A percentile compares a stretch with the other conserved stretches of the same genome.
phyloP scores from a whole-genome alignment of 768 basidiomycete genomes.

The Ramaria sp. region DNA sequence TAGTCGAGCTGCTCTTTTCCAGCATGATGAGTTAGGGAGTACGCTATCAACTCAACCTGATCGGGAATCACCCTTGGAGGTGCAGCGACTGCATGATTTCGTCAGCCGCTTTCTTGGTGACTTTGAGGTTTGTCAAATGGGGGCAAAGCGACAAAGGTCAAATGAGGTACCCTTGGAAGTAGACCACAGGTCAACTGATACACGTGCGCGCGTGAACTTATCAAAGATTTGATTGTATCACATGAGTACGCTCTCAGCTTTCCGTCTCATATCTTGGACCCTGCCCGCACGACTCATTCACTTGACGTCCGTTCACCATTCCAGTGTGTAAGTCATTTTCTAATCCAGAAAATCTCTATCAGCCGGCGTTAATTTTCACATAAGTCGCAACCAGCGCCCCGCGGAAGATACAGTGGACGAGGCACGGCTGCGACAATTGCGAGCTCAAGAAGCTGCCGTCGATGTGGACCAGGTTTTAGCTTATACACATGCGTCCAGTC shows the following conservation, averaged over 20 bases:
- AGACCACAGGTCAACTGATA: background rate
- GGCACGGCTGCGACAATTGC: conserved; percentile 16
- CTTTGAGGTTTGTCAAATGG: background rate
- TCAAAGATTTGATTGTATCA: background rate
- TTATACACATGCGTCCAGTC: background rate
- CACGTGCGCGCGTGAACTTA: background rate
- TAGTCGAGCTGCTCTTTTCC: background rate
- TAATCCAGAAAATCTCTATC: background rate
- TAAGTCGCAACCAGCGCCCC: conserved; percentile 6
- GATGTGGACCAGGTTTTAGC: conserved; percentile 16
- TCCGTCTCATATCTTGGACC: background rate
- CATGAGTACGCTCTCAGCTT: background rate
- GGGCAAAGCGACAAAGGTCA: background rate
- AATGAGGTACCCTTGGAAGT: background rate
- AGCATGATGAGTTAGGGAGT: background rate
- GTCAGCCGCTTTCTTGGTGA: background rate
- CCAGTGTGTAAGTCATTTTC: background rate
- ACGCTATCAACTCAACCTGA: background rate
- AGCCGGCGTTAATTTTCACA: background rate
- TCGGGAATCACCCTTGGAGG: background rate
- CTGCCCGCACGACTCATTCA: background rate
- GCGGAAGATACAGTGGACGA: conserved; percentile 21
- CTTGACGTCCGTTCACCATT: background rate
- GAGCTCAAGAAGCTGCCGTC: conserved; percentile 20
- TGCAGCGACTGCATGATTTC: background rate